Base-by-base conservation (phyloP, 805 yeast genomes). In the Cyberlindnera maclurae region DNA sequence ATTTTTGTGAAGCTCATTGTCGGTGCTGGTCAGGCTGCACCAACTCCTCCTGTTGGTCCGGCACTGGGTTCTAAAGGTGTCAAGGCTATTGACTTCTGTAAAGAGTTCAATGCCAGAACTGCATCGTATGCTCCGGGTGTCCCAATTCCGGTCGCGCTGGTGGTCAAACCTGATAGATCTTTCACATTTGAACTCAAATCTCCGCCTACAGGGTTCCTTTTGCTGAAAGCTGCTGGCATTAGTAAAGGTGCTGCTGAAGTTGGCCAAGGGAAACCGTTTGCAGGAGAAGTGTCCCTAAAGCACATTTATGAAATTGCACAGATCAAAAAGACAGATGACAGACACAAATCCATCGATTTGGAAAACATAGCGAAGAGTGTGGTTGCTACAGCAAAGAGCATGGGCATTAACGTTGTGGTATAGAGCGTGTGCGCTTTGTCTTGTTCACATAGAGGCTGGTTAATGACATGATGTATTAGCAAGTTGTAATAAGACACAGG, bases 31-130 rank as follows among this genome's bases (percentile, higher is more conserved):
- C 85, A 88, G 60, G 98, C 98, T 0, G 93, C 97, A 2, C 97
- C 98, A 31, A 82, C 96, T 3, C 98, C 98, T 22, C 98, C 98
- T 6, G 97, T 93, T 22, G 98, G 98, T 49, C 98, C 98, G 33
- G 98, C 97, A 0, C 70, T 93, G 36, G 98, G 98, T 50, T 90
- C 97, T 43, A 90, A 90, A 62, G 98, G 98, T 70, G 95, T 93
- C 34, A 93, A 93, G 60, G 97, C 97, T 46, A 93, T 93, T 55
- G 98, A 93, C 62, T 93, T 93, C 56, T 90, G 97, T 67, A 93
- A 93, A 63, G 97, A 93, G 59, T 93, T 93, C 70, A 93, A 93
- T 60, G 98, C 98, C 18, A 79, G 96, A 61, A 88, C 97, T 11
- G 95, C 96, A 7, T 79, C 79, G 48, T 82, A 76, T 57, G 73